Evolutionary conservation across 2,329 filamentous ascomycete species (phyloP).

Genomic region (Curvularia lunata): DNA sequence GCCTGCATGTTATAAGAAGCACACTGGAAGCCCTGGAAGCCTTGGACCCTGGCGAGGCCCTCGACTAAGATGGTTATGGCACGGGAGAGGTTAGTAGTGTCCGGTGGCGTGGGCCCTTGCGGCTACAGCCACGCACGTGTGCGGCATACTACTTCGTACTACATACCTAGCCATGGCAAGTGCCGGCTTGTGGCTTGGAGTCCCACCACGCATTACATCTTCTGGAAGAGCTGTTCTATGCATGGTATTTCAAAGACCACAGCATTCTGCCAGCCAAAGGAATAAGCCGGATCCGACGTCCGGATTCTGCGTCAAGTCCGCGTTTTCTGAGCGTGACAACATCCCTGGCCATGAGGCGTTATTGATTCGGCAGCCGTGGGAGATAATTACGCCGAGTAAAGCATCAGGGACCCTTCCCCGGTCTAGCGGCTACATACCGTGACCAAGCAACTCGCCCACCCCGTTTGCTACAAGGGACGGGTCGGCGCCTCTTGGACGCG

Average conservation of each 20-base stretch:
- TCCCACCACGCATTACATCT: background rate
- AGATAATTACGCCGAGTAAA: background rate
- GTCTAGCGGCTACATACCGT: constrained; percentile 2
- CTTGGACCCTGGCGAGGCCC: constrained; percentile 1
- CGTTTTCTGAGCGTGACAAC: background rate
- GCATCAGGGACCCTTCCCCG: background rate
- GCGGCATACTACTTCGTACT: too few species aligned
- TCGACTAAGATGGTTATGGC: background rate
- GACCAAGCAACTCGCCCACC: constrained; percentile 1
- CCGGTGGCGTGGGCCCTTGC: constrained; percentile 6
- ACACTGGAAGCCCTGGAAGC: background rate
- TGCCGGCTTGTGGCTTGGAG: background rate
- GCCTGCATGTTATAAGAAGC: constrained; percentile 9
- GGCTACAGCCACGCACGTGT: background rate
- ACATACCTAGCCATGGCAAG: background rate
- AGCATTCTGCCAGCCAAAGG: background rate
- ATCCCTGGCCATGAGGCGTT: background rate
- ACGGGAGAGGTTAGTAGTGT: constrained; percentile 9
- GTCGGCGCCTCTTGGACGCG: constrained; percentile 9
- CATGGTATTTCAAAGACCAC: background rate
- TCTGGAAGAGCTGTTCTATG: background rate
- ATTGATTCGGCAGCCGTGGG: background rate
- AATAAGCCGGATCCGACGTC: background rate
- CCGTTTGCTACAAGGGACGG: background rate
- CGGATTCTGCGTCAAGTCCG: background rate